Conservation (phyloP, 2,329 filamentous ascomycete species). For the Rhexocercosporidium sp. region DNA sequence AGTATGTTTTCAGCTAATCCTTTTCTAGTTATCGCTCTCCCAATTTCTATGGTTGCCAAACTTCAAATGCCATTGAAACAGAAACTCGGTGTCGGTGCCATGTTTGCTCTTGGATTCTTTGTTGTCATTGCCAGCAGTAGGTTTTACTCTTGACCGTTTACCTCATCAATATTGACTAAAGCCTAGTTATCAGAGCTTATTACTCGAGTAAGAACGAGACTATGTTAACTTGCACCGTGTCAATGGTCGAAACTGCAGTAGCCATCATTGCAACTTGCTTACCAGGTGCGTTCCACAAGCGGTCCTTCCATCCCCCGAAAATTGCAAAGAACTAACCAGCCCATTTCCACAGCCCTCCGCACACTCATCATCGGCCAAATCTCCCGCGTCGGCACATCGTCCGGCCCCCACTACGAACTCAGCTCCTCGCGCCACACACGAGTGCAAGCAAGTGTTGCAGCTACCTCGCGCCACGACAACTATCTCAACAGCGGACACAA, state of each 20-base stretch:
- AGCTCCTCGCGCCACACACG: slow-evolving; percentile 11
- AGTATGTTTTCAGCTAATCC: not conserved
- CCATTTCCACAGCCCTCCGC: slow-evolving; percentile 23
- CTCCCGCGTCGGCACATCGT: slow-evolving; percentile 12
- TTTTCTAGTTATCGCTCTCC: slow-evolving; percentile 41
- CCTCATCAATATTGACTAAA: not conserved
- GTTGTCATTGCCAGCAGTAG: slow-evolving; percentile 23
- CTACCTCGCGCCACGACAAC: slow-evolving; percentile 2
- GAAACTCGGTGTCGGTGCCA: slow-evolving; percentile 21
- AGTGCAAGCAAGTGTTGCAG: not conserved
- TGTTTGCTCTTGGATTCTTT: slow-evolving; percentile 23
- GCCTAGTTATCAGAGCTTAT: slow-evolving; percentile 43
- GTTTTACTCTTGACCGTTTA: slow-evolving; percentile 12
- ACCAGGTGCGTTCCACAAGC: not conserved
- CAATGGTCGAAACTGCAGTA: slow-evolving; percentile 47
- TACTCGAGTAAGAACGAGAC: slow-evolving; percentile 44
- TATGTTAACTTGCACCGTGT: slow-evolving; percentile 47
- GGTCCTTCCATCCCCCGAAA: not conserved
- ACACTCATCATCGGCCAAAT: slow-evolving; percentile 16
- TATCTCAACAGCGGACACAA: slow-evolving; percentile 2
- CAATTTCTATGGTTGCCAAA: slow-evolving; percentile 45
- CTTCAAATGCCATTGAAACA: slow-evolving; percentile 40
- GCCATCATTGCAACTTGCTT: slow-evolving; percentile 45
- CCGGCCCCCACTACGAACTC: slow-evolving; percentile 27
- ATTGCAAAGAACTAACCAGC: not conserved